These are phyloP conservation scores for Clitoria ternatea DNA, from an alignment of 306 rosid species.

Conservation along the genomic window DNA sequence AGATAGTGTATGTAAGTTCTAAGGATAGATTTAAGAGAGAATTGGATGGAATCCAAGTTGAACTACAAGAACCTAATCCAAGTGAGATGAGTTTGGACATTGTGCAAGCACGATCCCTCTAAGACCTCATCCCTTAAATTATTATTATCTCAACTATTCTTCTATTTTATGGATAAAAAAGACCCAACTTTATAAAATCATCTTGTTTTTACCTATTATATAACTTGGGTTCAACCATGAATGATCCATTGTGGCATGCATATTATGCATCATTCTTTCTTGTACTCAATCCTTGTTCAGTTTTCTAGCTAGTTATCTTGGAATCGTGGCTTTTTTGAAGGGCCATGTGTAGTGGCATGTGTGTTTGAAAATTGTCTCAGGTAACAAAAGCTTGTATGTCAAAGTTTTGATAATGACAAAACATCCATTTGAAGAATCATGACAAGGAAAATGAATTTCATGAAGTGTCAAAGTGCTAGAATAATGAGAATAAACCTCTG, in stretches of 20 bases:
- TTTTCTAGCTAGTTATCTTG: constrained; percentile 13
- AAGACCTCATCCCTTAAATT: neutral
- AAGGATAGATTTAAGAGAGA: too few relatives aligned
- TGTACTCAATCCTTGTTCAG: constrained; percentile 6
- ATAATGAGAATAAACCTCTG: too few relatives aligned
- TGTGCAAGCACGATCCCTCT: constrained; percentile 58
- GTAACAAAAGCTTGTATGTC: too few relatives aligned
- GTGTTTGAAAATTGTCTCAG: too few relatives aligned
- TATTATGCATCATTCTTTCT: constrained; percentile 20
- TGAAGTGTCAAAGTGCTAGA: too few relatives aligned
- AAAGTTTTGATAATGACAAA: too few relatives aligned
- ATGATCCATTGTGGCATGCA: constrained; percentile 12
- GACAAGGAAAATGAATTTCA: too few relatives aligned
- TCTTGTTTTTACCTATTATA: constrained; percentile 3
- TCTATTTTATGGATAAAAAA: neutral
- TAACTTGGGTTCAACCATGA: constrained; percentile 7
- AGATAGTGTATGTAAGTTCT: constrained; percentile 91
- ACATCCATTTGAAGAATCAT: too few relatives aligned
- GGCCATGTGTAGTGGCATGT: constrained; percentile 8
- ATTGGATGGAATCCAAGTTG: constrained; percentile 74
- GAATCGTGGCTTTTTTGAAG: constrained; percentile 17
- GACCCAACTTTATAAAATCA: constrained; percentile 4
- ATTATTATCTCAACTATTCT: neutral
- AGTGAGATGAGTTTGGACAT: constrained; percentile 84
- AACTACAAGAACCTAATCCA: constrained; percentile 82